Percentiles rank a stretch among this genome's conserved stretches.
Conservation (phyloP, 805 yeast species). For the Kluyveromyces aestuarii region DNA sequence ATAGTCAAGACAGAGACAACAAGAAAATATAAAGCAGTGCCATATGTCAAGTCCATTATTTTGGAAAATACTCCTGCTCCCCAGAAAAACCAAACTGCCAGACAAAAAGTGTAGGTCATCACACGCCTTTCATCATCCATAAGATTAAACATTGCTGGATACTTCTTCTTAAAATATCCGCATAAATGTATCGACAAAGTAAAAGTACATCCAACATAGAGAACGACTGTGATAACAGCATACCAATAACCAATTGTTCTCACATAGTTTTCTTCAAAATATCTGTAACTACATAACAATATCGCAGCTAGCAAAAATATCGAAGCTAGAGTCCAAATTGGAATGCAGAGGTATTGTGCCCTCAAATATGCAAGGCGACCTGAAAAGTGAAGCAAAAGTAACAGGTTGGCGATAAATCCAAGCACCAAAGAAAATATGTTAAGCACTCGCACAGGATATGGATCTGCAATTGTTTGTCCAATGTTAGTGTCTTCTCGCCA, state of each 20-base stretch:
- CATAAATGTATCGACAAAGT: conserved; percentile 47
- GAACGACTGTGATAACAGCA: conserved; percentile 54
- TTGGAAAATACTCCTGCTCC: conserved; percentile 55
- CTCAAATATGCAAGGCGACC: conserved; percentile 46
- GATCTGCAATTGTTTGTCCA: conserved; percentile 27
- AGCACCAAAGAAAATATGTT: conserved; percentile 55
- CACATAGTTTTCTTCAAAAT: conserved; percentile 15
- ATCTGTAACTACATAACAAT: conserved; percentile 14
- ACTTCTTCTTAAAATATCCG: conserved; percentile 51
- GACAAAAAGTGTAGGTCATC: conserved; percentile 58
- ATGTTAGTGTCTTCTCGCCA: conserved; percentile 41
- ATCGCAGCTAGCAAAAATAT: conserved; percentile 38
- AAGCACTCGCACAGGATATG: conserved; percentile 38
- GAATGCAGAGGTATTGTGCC: conserved; percentile 54
- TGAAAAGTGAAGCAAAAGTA: conserved; percentile 63
- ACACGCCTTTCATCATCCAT: conserved; percentile 59
- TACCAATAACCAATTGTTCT: conserved; percentile 68
- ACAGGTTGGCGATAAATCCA: conserved; percentile 60
- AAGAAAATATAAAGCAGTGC: conserved; percentile 64
- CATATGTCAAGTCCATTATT: conserved; percentile 42
- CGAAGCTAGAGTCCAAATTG: conserved; percentile 57
- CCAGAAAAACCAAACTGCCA: conserved; percentile 61
- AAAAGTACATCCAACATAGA: conserved; percentile 51
- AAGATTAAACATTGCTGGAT: conserved; percentile 64
- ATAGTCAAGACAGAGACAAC: conserved; percentile 67